Evolutionary conservation across 129 eudicot species (phyloP), one percentile per base, ranked within the genome.

Genomic region (Ambrosia artemisiifolia): DNA sequence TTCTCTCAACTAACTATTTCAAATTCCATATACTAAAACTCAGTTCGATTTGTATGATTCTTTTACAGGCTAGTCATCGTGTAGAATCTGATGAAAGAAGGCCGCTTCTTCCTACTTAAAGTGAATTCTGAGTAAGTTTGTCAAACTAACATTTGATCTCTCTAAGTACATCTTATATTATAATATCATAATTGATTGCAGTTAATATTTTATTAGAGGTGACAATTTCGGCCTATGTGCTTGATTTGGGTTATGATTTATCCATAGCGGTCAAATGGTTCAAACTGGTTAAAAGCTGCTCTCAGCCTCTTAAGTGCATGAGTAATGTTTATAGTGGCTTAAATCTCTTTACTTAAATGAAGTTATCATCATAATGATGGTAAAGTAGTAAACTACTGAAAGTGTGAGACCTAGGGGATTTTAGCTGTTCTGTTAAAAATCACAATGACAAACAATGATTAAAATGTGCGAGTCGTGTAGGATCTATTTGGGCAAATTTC

Each of bases 51-150:
- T 50, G 62, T 36, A 16, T 66, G 75, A 17, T 49, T 49, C 28
- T 19, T 76, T 59, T 81, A 11, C 99, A 95, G 99, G 88, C 96
- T 48, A 88, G 76, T 77, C 99, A 95, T 76, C 96, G 75, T 77
- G 94, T 84, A 49, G 95, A 81, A 75, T 77, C 85, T 69, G 99
- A 95, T 83, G 99, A 95, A 74, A 89, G 94, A 83, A 83, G 84
- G 63, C 97, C 99, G 11, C 96, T 95, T 32, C 97, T 95, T 83
- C 99, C 99, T 51, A 79, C 69, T 56, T 95, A 73, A 88, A 69
- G 77, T 70, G 72, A 64, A 51, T 55, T 13, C 65, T 6, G 48
- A 74, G 84, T 81, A 85, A 36, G 78, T 80, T 49, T 65, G 30
- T 30, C 30, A 75, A 63, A 35, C 75, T 46, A 17, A 8, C 17